Base-by-base conservation (phyloP, 1,284 basidiomycete species). In the Pseudomicrostroma phylloplanum region DNA sequence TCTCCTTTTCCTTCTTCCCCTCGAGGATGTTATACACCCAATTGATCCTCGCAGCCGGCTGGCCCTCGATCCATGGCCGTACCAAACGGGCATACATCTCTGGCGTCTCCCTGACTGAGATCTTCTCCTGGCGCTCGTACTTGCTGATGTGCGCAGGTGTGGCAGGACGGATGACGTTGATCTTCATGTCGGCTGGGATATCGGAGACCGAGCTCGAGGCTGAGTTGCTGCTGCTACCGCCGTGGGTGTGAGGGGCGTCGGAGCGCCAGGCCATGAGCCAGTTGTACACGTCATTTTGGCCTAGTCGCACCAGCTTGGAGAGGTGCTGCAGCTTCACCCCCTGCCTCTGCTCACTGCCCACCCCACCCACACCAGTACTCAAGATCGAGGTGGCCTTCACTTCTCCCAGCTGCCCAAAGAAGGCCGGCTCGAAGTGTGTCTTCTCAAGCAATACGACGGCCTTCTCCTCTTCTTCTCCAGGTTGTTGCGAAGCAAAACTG, bases 21-120 rank as follows among this genome's bases (percentile, higher is more conserved):
- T 84, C 84, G 6, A 97, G 82, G 60, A 98, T 90, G 68, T 93
- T 89, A 68, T 88, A 85, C 0, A 96, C 88, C 92, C 94, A 98
- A 81, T 88, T 84, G 0, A 89, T 89, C 9, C 76, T 68, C 17
- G 70, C 70, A 1, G 65, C 56, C 11, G 74, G 73, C 30, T 77
- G 68, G 11, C 70, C 66, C 1, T 66, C 61, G 53, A 79, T 76
- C 71, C 71, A 79, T 1, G 77, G 77, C 42, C 57, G 40, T 25
- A 76, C 73, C 23, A 67, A 60, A 0, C 61, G 11, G 11, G 40
- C 42, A 56, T 79, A 79, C 60, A 77, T 66, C 21, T 76, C 66
- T 0, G 74, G 73, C 26, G 76, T 77, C 60, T 79, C 77, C 57
- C 55, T 82, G 9, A 97, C 84, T 79, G 97, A 85, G 42, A 85